phyloP scores from a whole-genome alignment of 192 early-diverging fungal genomes.

The Coemansia sp. region DNA sequence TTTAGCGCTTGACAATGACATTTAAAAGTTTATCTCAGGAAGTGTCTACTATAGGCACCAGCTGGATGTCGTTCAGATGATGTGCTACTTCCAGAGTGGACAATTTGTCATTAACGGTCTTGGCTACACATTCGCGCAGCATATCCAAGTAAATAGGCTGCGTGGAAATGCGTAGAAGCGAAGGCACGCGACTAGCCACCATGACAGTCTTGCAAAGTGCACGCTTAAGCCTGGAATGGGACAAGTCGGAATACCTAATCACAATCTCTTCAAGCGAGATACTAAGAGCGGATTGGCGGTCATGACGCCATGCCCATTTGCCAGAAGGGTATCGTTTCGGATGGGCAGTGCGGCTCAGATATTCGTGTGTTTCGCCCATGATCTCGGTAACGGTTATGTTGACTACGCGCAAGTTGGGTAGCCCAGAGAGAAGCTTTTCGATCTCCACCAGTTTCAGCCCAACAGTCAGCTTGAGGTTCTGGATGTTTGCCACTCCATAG shows the following conservation, averaged over 20 bases:
- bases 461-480: slow-evolving; percentile 13
- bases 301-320: neutral
- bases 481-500: slow-evolving; percentile 6
- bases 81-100: neutral
- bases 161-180: slow-evolving; percentile 21
- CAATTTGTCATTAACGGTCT: slow-evolving; percentile 6
- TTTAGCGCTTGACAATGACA: too few species aligned
- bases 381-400: slow-evolving; percentile 22
- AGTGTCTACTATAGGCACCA: neutral
- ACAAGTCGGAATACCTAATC: slow-evolving; percentile 13
- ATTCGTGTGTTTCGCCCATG: slow-evolving; percentile 31
- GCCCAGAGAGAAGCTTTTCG: slow-evolving; percentile 21
- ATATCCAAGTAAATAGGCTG: slow-evolving; percentile 12
- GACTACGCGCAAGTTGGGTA: slow-evolving; percentile 17
- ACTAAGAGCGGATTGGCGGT: slow-evolving; percentile 7
- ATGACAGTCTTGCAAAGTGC: slow-evolving; percentile 29
- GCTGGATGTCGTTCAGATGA: slow-evolving; percentile 7
- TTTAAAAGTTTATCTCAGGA: neutral
- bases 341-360: slow-evolving; percentile 24
- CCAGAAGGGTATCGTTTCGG: slow-evolving; percentile 19
- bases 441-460: slow-evolving; percentile 30
- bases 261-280: slow-evolving; percentile 11
- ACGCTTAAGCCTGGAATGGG: slow-evolving; percentile 1
- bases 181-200: slow-evolving; percentile 23
- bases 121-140: slow-evolving; percentile 10